Evolutionary conservation across 129 eudicot species (phyloP).

Genomic region (Lonicera japonica): DNA sequence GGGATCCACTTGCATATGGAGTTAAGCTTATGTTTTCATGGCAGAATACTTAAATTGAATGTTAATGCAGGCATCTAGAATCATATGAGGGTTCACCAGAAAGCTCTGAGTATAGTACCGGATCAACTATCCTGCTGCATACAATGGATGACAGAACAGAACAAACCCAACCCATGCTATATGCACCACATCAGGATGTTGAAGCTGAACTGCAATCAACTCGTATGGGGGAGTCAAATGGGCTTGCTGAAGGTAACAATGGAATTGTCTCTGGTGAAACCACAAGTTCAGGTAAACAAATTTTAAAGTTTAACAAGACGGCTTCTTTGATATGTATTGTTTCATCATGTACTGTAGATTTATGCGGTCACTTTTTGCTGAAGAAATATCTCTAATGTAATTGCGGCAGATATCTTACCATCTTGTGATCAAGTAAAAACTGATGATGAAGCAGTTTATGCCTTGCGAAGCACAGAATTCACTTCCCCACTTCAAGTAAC

Average conservation of each 20-base stretch:
- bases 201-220: conserved; percentile 27
- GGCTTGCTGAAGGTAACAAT: conserved; percentile 25
- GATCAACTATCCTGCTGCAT: conserved; percentile 30
- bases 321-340: neutral
- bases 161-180: conserved; percentile 36
- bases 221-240: conserved; percentile 22
- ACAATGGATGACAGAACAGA: conserved; percentile 20
- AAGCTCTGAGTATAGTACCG: conserved; percentile 56
- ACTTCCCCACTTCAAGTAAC: conserved; percentile 77
- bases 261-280: conserved; percentile 20
- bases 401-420: conserved; percentile 36
- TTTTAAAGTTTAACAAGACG: conserved; percentile 5
- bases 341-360: neutral
- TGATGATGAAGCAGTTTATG: conserved; percentile 26
- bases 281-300: conserved; percentile 28
- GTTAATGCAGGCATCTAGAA: conserved; percentile 40
- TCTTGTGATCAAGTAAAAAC: conserved; percentile 28
- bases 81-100: conserved; percentile 34
- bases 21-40: conserved; percentile 3
- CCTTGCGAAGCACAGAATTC: conserved; percentile 44
- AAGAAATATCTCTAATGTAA: neutral
- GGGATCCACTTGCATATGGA: conserved; percentile 6
- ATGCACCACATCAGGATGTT: conserved; percentile 22
- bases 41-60: conserved; percentile 1
- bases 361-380: conserved; percentile 3